A percentile compares a stretch with the other conserved stretches of the same genome.
Conservation (phyloP, 2,329 filamentous ascomycete species). For the Beauveria bassiana region DNA sequence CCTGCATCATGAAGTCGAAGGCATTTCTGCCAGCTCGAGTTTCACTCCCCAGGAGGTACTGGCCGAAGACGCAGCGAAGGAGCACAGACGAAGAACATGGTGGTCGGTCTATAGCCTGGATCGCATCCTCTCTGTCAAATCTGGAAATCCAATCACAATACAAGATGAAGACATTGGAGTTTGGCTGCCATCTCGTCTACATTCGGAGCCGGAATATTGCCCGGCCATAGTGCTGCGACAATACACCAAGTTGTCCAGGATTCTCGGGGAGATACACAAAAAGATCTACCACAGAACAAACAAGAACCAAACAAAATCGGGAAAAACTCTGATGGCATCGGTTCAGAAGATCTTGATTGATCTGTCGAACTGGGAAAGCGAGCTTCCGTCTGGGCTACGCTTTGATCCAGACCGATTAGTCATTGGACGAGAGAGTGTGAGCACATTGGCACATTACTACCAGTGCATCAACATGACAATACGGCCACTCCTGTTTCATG, state of each 20-base stretch:
- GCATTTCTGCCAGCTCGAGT: neutral
- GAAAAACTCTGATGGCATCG: slow-evolving; percentile 38
- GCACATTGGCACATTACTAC: slow-evolving; percentile 46
- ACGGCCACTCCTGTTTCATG: slow-evolving; percentile 44
- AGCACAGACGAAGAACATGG: slow-evolving; percentile 45
- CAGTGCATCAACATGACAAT: slow-evolving; percentile 52
- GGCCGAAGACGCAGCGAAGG: slow-evolving; percentile 33
- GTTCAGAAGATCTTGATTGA: slow-evolving; percentile 43
- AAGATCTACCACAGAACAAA: slow-evolving; percentile 40
- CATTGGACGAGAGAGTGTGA: slow-evolving; percentile 42
- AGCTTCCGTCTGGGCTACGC: slow-evolving; percentile 38
- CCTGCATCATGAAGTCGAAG: slow-evolving; percentile 43
- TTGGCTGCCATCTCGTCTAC: slow-evolving; percentile 25
- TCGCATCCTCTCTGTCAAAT: slow-evolving; percentile 44
- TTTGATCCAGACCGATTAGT: slow-evolving; percentile 39
- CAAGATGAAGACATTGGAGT: slow-evolving; percentile 46
- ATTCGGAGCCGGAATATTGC: slow-evolving; percentile 32
- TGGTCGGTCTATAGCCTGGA: slow-evolving; percentile 51
- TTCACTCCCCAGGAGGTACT: slow-evolving; percentile 16
- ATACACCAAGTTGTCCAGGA: slow-evolving; percentile 45
- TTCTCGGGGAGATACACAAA: slow-evolving; percentile 38
- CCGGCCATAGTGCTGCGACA: slow-evolving; percentile 40
- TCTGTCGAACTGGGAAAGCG: slow-evolving; percentile 41
- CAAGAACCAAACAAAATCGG: slow-evolving; percentile 29
- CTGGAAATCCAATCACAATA: slow-evolving; percentile 46